A percentile compares a stretch with the other conserved stretches of the same genome.
Evolutionary conservation across 192 early-diverging fungal genomes (phyloP).

Genomic region (Coemansia furcata): DNA sequence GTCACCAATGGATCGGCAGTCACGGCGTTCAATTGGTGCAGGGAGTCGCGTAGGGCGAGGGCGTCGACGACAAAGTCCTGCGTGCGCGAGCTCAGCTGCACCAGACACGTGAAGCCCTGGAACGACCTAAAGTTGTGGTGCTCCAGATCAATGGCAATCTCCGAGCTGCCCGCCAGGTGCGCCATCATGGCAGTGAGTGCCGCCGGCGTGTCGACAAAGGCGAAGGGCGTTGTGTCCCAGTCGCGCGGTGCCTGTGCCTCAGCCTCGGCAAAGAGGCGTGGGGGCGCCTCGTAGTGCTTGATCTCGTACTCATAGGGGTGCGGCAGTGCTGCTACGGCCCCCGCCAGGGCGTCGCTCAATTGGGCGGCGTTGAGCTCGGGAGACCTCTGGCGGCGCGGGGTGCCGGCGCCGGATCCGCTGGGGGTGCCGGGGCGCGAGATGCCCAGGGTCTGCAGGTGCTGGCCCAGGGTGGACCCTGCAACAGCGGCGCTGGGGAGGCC

Average conservation of each 20-base stretch:
- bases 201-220: constrained; percentile 81
- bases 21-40: constrained; percentile 76
- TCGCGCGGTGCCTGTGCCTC: constrained; percentile 55
- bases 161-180: constrained; percentile 58
- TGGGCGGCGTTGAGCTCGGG: neutral
- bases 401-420: neutral
- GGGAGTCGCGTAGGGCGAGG: constrained; percentile 67
- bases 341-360: neutral
- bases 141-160: constrained; percentile 94
- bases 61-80: constrained; percentile 92
- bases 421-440: constrained; percentile 26
- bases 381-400: constrained; percentile 4
- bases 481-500: constrained; percentile 40
- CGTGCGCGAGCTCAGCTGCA: constrained; percentile 86
- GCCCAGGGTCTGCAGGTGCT: constrained; percentile 37
- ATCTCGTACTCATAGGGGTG: constrained; percentile 96
- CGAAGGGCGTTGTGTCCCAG: constrained; percentile 70
- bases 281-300: constrained; percentile 70
- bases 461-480: constrained; percentile 25
- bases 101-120: constrained; percentile 93
- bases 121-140: constrained; percentile 94
- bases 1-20: constrained; percentile 86
- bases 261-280: constrained; percentile 59
- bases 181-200: constrained; percentile 62
- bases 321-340: constrained; percentile 39